These are phyloP conservation scores for Anacardium occidentale DNA, from an alignment of 345 rosid species.

Conservation along the genomic window DNA sequence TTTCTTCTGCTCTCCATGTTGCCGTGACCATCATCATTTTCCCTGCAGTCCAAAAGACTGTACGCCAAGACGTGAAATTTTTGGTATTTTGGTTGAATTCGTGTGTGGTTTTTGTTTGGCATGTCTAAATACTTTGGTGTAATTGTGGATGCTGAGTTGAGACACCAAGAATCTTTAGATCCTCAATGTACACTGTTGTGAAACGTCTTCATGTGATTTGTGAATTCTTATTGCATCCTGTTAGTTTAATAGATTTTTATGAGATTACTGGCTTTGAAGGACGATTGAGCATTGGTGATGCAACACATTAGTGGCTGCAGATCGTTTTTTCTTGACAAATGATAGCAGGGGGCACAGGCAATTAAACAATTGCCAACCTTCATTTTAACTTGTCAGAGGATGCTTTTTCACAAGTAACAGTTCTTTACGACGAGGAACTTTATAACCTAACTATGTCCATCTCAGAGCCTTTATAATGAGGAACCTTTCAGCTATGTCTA, in stretches of 20 bases:
- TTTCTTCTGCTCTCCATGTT: constrained; percentile 13
- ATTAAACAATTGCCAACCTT: background rate
- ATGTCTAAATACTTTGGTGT: constrained; percentile 15
- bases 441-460: background rate
- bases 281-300: background rate
- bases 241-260: background rate
- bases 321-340: background rate
- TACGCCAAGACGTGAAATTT: constrained; percentile 16
- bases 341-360: background rate
- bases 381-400: background rate
- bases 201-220: constrained; percentile 6
- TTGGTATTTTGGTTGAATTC: constrained; percentile 18
- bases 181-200: constrained; percentile 5
- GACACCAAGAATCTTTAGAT: constrained; percentile 22
- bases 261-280: background rate
- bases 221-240: constrained; percentile 6
- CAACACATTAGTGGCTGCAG: background rate
- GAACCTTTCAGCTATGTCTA: too few species aligned
- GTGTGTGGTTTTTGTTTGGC: constrained; percentile 31
- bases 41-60: constrained; percentile 28
- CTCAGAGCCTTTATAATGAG: background rate
- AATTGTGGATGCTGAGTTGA: constrained; percentile 21
- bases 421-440: background rate
- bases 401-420: background rate
- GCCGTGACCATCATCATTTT: background rate